Evolutionary conservation across 2,329 filamentous ascomycete genomes (phyloP), one percentile per base, ranked within the genome.

Genomic region (Fusarium nurragi): DNA sequence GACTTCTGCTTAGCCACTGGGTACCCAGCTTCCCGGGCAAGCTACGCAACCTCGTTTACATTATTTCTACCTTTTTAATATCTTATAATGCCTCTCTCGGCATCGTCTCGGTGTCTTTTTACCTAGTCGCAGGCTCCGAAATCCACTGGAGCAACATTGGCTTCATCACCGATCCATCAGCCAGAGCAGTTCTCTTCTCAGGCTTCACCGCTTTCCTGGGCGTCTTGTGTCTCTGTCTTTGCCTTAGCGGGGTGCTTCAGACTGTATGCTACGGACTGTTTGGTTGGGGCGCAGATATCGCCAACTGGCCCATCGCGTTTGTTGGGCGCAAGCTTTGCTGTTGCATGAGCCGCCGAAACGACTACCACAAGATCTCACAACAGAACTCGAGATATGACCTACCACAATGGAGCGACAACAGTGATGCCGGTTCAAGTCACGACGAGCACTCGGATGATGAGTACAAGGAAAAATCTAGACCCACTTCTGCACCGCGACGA

Each of bases 111-210:
- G 62, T 77, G 3, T 71, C 75, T 4, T 77, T 77, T 39, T 77
- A 76, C 53, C 49, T 64, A 10, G 70, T 76, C 11, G 68, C 76
- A 6, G 75, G 75, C 7, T 73, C 75, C 0, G 76, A 78, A 23
- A 71, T 78, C 6, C 76, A 73, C 40, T 78, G 76, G 76, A 70
- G 75, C 13, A 77, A 78, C 44, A 65, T 77, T n/a, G 74, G 64
- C 1, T 48, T 77, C 10, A 75, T 71, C 2, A 66, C 71, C 16
- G 76, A 78, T 22, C 63, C 75, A 2, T 69, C 74, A 1, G 73
- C 75, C 3, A 68, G 75, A 39, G 65, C 68, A 7, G 67, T 77
- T n/a, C 62, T 78, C 16, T 64, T 78, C 25, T 72, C 76, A 1
- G 76, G 76, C 0, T 43, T 75, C 16, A 63, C 77, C 36, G 73